Base-by-base conservation (phyloP, 2,329 filamentous ascomycete species). In the Teratosphaeria nubilosa region DNA sequence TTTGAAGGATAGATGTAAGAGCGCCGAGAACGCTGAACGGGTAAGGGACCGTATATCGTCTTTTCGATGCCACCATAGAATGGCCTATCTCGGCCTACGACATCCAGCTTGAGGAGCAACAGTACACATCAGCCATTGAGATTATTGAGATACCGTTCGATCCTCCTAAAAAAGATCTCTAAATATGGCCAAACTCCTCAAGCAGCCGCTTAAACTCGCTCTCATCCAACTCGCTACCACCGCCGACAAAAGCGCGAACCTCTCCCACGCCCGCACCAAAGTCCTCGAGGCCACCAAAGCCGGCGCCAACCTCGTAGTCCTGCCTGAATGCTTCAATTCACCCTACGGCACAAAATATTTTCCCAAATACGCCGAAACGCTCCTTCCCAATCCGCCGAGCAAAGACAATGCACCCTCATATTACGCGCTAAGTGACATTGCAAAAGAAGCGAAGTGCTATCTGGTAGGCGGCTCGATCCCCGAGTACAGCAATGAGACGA, bases 311-410 rank as follows among this genome's bases (percentile, higher is more conserved):
- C 85, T 99, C 60, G 86, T 97, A 64, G 90, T 97, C 34, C 83
- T 99, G 20, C 94, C 94, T 37, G 94, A 99, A 78, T 99, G 94
- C 80, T 99, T 99, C 84, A 99, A 99, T 79, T 95, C 89, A 50
- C 94, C 94, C 9, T 99, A 99, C 75, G 94, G 94, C 65, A 91
- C 86, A 64, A 81, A 90, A 69, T 91, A 86, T 79, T 99, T 99
- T 76, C 87, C 91, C 56, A 83, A 86, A 61, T 97, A 97, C 74
- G 91, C 94, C 65, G 94, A 99, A 75, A 86, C 84, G 1, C 85
- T 97, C n/a, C 78, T 83, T 0, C 90, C 90, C 0, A 86, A 85
- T 2, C 89, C 90, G 30, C 90, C 91, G 0, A 77, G 85, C 3
- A 72, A 77, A 60, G 81, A 83, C 52, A 83, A 87, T 67, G 87